phyloP scores from a whole-genome alignment of 257 asterid genomes.

The Nicotiana otophora region DNA sequence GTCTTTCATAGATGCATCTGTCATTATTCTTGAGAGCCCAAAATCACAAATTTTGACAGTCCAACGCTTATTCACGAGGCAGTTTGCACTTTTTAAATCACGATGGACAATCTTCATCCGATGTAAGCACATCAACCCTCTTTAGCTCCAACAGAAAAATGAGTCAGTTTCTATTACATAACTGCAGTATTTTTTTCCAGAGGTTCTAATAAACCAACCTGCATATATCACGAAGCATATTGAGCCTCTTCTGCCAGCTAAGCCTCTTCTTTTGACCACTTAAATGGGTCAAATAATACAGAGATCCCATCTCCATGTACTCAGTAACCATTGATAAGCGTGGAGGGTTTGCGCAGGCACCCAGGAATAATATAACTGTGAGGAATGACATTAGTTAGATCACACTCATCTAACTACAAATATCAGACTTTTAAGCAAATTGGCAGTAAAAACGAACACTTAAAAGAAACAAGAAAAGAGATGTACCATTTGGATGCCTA shows the following conservation, averaged over 20 bases:
- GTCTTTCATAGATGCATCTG: slow-evolving; percentile 50
- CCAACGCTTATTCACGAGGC: slow-evolving; percentile 91
- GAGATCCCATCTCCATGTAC: slow-evolving; percentile 97
- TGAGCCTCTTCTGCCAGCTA: slow-evolving; percentile 82
- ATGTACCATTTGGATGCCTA: slow-evolving; percentile 94
- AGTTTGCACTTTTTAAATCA: slow-evolving; percentile 86
- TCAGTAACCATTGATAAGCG: slow-evolving; percentile 88
- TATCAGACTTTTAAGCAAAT: not conserved
- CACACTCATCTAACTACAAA: not conserved
- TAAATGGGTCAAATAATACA: slow-evolving; percentile 75
- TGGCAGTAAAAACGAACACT: not conserved
- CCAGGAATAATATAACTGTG: slow-evolving; percentile 92
- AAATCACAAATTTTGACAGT: slow-evolving; percentile 93
- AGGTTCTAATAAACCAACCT: slow-evolving; percentile 41
- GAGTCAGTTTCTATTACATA: slow-evolving; percentile 12
- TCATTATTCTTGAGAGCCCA: slow-evolving; percentile 88
- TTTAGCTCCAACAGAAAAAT: slow-evolving; percentile 24
- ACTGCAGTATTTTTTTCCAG: not conserved
- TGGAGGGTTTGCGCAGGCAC: slow-evolving; percentile 96
- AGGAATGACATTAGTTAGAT: not conserved
- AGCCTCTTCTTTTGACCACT: slow-evolving; percentile 91
- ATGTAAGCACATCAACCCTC: slow-evolving; percentile 97
- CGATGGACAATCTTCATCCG: slow-evolving; percentile 93
- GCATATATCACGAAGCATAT: slow-evolving; percentile 97
- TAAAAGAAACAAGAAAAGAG: slow-evolving; percentile 22